Base-by-base conservation (phyloP, 805 yeast genomes). In the Huiozyma naganishii region DNA sequence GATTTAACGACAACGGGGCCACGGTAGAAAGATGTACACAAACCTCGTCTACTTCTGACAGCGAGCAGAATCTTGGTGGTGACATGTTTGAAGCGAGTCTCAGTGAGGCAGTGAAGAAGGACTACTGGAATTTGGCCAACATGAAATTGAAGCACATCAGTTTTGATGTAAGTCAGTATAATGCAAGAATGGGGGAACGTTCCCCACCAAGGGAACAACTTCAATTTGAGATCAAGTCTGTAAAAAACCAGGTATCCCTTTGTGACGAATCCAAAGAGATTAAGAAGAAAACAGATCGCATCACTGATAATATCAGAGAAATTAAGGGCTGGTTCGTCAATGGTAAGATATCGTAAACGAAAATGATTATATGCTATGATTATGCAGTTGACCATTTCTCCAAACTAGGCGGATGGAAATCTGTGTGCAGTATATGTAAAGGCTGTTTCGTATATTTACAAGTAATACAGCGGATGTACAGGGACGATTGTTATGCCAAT, bases 251-350 rank as follows among this genome's bases (percentile, higher is more conserved):
- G 41, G 42, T 57, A 41, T 52, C 32, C 52, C 49, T 32, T 29
- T 46, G 23, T 41, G 55, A 36, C 37, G 51, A 29, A 12, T 32
- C 37, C 29, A 13, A 49, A 2, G 42, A 43, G 12, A 23, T 29
- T 7, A 33, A 34, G 5, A 42, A 32, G 7, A 30, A 41, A 23
- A 35, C 43, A 7, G 47, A 49, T 6, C 57, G 54, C 7, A 51
- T 66, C 8, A 58, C 52, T 11, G 49, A 52, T 6, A 54, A 56
- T 1, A 57, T 67, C 8, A 58, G 72, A 36, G 59, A 60, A n/a
- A 60, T 67, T 29, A 68, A 68, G 50, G 72, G 72, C 13, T 62
- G 69, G 62, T 62, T 58, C 46, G 51, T 68, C 39, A 65, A 63
- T 44, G 71, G 72, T 12, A 62, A 56, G 45, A 56, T 61, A 8